These are phyloP conservation scores for Arthromyces matolae DNA, from an alignment of 768 basidiomycete species.

Conservation along the genomic window DNA sequence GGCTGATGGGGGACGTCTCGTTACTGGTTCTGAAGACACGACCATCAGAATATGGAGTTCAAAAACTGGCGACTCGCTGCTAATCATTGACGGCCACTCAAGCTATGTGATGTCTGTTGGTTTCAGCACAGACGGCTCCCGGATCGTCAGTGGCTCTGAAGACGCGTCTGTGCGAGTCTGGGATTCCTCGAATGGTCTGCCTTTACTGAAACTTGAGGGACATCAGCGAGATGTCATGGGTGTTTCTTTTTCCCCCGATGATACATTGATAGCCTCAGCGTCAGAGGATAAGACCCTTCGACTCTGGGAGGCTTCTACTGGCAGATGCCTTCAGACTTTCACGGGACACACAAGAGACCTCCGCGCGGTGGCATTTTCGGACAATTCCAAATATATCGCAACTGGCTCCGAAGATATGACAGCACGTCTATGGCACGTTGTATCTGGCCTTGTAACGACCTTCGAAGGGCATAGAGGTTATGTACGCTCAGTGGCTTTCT, in stretches of 20 bases:
- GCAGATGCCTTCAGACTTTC: background rate
- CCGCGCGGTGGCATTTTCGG: conserved; percentile 2
- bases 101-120: conserved; percentile 9
- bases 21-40: conserved; percentile 6
- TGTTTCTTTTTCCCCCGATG: conserved; percentile 7
- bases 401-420: conserved; percentile 7
- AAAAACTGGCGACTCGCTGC: background rate
- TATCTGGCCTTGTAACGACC: background rate
- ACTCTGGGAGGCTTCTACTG: conserved; percentile 5
- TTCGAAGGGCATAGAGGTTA: conserved; percentile 6
- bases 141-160: conserved; percentile 8
- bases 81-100: conserved; percentile 5
- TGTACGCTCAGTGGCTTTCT: conserved; percentile 10
- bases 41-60: conserved; percentile 8
- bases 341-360: conserved; percentile 3
- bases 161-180: conserved; percentile 9
- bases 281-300: conserved; percentile 11
- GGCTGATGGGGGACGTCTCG: conserved; percentile 1
- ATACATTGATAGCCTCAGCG: conserved; percentile 4
- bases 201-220: background rate
- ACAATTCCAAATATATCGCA: background rate
- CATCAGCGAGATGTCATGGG: conserved; percentile 5
- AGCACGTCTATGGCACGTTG: conserved; percentile 4
- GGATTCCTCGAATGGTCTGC: conserved; percentile 2
- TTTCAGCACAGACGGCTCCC: conserved; percentile 3